Evolutionary conservation across 306 rosid species (phyloP).

Genomic region (Calophaca sinica): DNA sequence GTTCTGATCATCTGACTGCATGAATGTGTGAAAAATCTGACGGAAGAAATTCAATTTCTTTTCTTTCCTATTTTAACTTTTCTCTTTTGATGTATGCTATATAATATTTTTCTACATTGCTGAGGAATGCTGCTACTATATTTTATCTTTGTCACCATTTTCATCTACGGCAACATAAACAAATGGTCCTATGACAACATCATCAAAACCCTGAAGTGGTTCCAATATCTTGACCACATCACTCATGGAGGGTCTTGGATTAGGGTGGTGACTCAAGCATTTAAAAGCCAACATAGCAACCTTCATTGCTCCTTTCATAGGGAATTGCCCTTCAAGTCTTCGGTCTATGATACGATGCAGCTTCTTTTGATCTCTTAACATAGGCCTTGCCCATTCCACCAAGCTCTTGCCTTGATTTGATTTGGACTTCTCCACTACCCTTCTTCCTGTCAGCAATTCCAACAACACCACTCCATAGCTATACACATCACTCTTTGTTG

Average conservation of each 20-base stretch:
- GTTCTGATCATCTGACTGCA: too few relatives aligned
- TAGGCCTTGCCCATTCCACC: conserved; percentile 87
- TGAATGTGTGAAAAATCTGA: too few relatives aligned
- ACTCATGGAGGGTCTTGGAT: conserved; percentile 68
- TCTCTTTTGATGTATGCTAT: conserved; percentile 3
- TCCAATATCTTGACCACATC: conserved; percentile 73
- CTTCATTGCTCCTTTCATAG: conserved; percentile 64
- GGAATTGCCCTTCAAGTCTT: conserved; percentile 70
- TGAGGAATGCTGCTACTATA: conserved; percentile 12
- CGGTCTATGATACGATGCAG: conserved; percentile 60
- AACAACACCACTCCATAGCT: conserved; percentile 84
- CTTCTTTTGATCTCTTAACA: conserved; percentile 62
- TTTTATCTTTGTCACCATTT: conserved; percentile 42
- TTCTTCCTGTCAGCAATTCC: conserved; percentile 79
- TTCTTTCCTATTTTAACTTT: neutral
- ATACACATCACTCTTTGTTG: conserved; percentile 86
- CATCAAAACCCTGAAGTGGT: conserved; percentile 65
- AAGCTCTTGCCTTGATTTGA: conserved; percentile 58
- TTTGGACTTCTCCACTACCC: conserved; percentile 62
- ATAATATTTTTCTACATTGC: neutral
- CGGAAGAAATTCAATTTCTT: too few relatives aligned
- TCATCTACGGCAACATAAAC: conserved; percentile 69
- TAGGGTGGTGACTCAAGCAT: conserved; percentile 73
- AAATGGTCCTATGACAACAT: conserved; percentile 60
- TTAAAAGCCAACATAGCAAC: conserved; percentile 66